Percentiles rank a stretch among this genome's conserved stretches.
phyloP scores from a whole-genome alignment of 306 rosid genomes.

The Fagus crenata region DNA sequence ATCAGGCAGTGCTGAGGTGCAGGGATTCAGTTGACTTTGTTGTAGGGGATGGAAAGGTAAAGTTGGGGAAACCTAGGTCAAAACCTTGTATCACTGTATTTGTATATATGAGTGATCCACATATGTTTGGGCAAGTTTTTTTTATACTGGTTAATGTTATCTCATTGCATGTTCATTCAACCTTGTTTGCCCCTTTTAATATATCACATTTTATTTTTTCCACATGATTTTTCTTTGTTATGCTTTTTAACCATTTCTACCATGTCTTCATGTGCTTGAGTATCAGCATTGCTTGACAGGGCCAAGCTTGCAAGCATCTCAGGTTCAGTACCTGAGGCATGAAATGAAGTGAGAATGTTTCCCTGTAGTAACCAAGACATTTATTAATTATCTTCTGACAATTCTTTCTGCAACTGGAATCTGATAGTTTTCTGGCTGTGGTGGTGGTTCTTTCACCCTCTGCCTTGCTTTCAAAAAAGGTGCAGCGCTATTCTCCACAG shows the following conservation, averaged over 20 bases:
- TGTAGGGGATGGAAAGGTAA: slow-evolving; percentile 67
- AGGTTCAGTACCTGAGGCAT: slow-evolving; percentile 11
- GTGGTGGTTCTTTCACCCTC: slow-evolving; percentile 5
- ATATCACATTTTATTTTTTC: slow-evolving; percentile 14
- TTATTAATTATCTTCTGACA: neutral
- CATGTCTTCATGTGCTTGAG: slow-evolving; percentile 27
- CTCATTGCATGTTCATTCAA: slow-evolving; percentile 20
- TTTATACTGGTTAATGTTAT: slow-evolving; percentile 30
- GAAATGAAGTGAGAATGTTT: neutral
- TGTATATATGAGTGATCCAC: slow-evolving; percentile 40
- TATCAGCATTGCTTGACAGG: slow-evolving; percentile 18
- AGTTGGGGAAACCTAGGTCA: slow-evolving; percentile 44
- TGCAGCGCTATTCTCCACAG: neutral
- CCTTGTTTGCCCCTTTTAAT: slow-evolving; percentile 15
- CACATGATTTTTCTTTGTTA: slow-evolving; percentile 12
- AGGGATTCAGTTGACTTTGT: slow-evolving; percentile 53
- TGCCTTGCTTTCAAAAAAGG: neutral
- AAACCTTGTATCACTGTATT: slow-evolving; percentile 39
- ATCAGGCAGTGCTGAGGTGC: slow-evolving; percentile 46
- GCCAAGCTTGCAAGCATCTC: slow-evolving; percentile 30
- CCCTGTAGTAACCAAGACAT: slow-evolving; percentile 18
- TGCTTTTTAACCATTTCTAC: slow-evolving; percentile 14
- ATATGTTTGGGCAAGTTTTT: slow-evolving; percentile 34
- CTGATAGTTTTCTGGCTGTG: slow-evolving; percentile 14
- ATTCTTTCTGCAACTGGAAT: slow-evolving; percentile 30